Conservation (phyloP, 768 basidiomycete genomes). For the Baorangia bicolor region DNA sequence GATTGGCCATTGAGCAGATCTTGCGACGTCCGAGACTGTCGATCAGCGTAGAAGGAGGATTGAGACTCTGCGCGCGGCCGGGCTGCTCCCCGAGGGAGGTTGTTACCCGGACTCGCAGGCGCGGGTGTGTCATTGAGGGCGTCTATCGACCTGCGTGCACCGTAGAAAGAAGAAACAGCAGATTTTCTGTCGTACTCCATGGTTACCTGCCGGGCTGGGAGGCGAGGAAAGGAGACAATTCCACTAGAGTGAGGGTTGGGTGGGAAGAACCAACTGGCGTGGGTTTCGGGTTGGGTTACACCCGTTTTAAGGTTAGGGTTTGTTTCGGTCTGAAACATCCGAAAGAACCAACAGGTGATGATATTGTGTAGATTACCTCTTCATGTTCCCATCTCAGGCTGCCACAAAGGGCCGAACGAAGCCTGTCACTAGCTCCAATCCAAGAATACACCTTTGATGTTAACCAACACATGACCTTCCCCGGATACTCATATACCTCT, state of each 20-base stretch:
- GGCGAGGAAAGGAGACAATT: slow-evolving; percentile 1
- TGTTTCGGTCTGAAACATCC: slow-evolving; percentile 2
- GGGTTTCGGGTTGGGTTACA: background rate
- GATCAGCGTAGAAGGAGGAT: slow-evolving; percentile 61
- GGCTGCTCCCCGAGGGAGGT: slow-evolving; percentile 31
- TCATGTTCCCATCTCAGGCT: background rate
- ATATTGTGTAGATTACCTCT: no score
- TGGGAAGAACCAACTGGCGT: slow-evolving; percentile 11
- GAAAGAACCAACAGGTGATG: no score
- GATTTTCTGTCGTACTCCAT: slow-evolving; percentile 84
- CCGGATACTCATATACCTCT: background rate
- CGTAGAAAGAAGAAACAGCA: slow-evolving; percentile 78
- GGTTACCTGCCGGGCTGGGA: slow-evolving; percentile 1
- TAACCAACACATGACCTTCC: background rate
- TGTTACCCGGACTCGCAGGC: slow-evolving; percentile 19
- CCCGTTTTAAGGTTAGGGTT: slow-evolving; percentile 28
- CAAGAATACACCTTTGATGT: background rate
- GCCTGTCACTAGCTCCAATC: background rate
- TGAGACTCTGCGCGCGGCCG: slow-evolving; percentile 64
- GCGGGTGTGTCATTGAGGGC: slow-evolving; percentile 50
- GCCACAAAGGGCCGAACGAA: no score
- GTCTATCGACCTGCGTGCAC: slow-evolving; percentile 59
- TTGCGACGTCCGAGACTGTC: slow-evolving; percentile 41
- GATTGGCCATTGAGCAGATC: slow-evolving; percentile 49
- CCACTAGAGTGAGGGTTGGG: background rate